These are phyloP conservation scores for Aleurites moluccanus DNA, from an alignment of 441 rosid species.

Conservation along the genomic window DNA sequence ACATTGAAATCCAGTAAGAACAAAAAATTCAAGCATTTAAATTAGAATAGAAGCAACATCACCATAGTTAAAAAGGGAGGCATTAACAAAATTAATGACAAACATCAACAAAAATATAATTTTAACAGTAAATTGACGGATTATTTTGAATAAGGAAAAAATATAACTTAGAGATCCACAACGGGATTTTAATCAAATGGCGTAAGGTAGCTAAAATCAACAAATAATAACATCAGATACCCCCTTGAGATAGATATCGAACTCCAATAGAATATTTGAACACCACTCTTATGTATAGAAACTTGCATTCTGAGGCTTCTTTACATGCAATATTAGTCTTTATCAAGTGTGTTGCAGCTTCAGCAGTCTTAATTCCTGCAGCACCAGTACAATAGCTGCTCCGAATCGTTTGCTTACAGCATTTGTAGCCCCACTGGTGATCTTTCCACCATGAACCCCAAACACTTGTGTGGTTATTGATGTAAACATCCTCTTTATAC, in stretches of 20 bases:
- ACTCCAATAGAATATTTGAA: background rate
- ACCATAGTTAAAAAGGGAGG: background rate
- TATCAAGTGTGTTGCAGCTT: constrained; percentile 43
- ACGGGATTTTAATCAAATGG: background rate
- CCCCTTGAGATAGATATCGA: background rate
- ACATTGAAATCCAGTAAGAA: background rate
- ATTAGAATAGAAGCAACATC: background rate
- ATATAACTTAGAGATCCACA: background rate
- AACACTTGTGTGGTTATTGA: constrained; percentile 58
- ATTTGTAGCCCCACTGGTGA: constrained; percentile 65
- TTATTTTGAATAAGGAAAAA: background rate
- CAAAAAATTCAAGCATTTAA: background rate
- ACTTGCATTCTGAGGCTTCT: constrained; percentile 3
- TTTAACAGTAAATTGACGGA: background rate
- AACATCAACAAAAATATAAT: background rate
- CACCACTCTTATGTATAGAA: background rate
- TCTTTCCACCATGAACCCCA: constrained; percentile 80
- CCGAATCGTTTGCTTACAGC: constrained; percentile 52
- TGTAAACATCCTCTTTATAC: constrained; percentile 54
- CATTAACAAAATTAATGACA: background rate
- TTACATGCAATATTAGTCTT: background rate
- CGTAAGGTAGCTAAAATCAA: background rate
- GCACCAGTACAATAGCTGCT: constrained; percentile 67
- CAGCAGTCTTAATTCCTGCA: constrained; percentile 65
- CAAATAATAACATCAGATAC: background rate